Conservation (phyloP, 345 rosid species). For the Clarkia xantiana region DNA sequence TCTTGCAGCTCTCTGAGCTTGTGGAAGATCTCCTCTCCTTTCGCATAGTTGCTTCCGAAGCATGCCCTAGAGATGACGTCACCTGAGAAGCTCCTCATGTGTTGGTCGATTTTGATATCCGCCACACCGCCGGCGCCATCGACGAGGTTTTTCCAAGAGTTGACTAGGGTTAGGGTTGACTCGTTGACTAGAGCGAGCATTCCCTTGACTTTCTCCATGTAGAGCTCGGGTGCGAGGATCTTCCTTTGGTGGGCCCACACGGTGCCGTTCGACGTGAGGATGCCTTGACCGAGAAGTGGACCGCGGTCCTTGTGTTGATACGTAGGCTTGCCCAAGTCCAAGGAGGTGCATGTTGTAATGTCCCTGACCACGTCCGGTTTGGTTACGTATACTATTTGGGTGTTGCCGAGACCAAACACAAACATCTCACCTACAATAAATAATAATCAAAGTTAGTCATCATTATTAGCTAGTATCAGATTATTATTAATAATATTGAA, state of each 20-base stretch:
- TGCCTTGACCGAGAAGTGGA: constrained; percentile 38
- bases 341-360: constrained; percentile 24
- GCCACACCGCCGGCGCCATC: constrained; percentile 2
- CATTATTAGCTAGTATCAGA: too few relatives aligned
- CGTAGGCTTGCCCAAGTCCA: constrained; percentile 35
- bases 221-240: constrained; percentile 32
- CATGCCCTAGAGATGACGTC: constrained; percentile 13
- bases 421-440: constrained; percentile 16
- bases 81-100: constrained; percentile 13
- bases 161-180: constrained; percentile 5
- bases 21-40: constrained; percentile 11
- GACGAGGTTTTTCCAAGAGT: constrained; percentile 5
- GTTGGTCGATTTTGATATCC: constrained; percentile 8
- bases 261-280: constrained; percentile 35
- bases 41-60: constrained; percentile 10
- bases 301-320: constrained; percentile 30
- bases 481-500: too few relatives aligned
- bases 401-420: constrained; percentile 25
- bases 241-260: constrained; percentile 35
- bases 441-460: too few relatives aligned
- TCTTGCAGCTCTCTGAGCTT: constrained; percentile 13
- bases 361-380: constrained; percentile 27
- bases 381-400: constrained; percentile 19
- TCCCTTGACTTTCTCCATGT: constrained; percentile 34
- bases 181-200: constrained; percentile 6